Conservation (phyloP, 495 filamentous ascomycete species). For the Daldinia vernicosa region DNA sequence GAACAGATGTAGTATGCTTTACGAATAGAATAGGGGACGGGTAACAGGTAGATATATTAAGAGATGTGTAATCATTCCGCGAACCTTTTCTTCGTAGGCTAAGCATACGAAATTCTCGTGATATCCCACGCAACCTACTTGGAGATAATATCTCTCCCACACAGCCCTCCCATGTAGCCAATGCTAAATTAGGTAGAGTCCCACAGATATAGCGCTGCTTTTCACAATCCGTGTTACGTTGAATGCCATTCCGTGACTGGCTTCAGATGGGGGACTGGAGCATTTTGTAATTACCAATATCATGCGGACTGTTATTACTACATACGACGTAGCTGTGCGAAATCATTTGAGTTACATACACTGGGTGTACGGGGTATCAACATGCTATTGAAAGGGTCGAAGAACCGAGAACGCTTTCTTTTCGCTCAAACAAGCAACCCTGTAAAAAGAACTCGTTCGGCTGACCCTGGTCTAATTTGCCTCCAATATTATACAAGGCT, state of each 20-base stretch:
- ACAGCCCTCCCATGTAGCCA: not conserved
- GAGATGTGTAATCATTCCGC: not conserved
- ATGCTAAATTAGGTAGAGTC: not conserved
- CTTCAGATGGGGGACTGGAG: not conserved
- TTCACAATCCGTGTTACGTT: not conserved
- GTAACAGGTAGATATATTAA: not conserved
- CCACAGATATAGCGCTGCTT: not conserved
- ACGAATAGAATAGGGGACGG: not conserved
- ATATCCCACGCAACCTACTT: not conserved
- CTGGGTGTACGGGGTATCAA: conserved; percentile 20
- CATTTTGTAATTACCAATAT: not conserved
- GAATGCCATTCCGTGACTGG: not conserved
- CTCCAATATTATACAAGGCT: conserved; percentile 25
- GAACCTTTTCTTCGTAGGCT: not conserved
- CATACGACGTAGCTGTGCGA: not conserved
- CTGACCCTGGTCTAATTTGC: conserved; percentile 9
- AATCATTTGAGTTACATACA: conserved; percentile 1
- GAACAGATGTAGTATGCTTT: not conserved
- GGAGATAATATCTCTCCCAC: not conserved
- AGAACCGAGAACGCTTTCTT: not conserved
- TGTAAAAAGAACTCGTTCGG: not conserved
- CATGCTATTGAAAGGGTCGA: not conserved
- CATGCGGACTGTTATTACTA: conserved; percentile 14
- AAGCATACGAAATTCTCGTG: not conserved
- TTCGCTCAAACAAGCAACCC: conserved; percentile 6